Conservation (phyloP, 208 protist species). For the Crithidia acanthocephali region DNA sequence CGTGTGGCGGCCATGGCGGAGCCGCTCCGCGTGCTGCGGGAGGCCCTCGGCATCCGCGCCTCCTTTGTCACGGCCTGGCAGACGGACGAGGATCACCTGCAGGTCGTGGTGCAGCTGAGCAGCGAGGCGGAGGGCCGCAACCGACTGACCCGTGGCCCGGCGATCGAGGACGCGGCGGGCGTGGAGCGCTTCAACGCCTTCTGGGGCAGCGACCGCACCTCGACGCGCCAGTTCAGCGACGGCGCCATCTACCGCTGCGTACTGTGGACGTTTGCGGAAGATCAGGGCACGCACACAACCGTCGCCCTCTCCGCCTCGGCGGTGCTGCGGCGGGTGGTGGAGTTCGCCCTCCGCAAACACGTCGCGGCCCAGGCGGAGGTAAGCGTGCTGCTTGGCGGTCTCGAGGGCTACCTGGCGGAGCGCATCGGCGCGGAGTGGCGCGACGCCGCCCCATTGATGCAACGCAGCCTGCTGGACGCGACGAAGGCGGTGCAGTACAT, state of each 20-base stretch:
- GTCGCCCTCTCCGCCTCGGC: conserved; percentile 53
- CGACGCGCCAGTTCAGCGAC: conserved; percentile 87
- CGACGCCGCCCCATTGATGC: conserved; percentile 64
- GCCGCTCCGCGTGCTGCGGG: conserved; percentile 38
- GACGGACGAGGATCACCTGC: conserved; percentile 38
- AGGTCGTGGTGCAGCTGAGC: conserved; percentile 62
- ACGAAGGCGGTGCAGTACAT: conserved; percentile 66
- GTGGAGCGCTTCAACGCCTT: conserved; percentile 82
- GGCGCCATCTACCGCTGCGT: conserved; percentile 88
- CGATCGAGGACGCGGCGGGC: conserved; percentile 69
- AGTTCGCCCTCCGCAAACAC: conserved; percentile 70
- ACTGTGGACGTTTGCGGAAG: conserved; percentile 71
- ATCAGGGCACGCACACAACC: conserved; percentile 55
- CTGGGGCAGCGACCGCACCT: conserved; percentile 72
- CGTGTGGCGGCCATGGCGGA: conserved; percentile 26
- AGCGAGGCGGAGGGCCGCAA: conserved; percentile 70
- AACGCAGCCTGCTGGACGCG: conserved; percentile 61
- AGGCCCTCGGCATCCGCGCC: conserved; percentile 60
- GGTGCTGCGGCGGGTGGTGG: conserved; percentile 62
- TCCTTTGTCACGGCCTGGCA: conserved; percentile 58
- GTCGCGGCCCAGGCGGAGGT: conserved; percentile 38
- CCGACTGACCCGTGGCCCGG: conserved; percentile 76
- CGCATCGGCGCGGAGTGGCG: conserved; percentile 79
- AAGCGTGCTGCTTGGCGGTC: conserved; percentile 55
- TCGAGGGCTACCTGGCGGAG: conserved; percentile 71